phyloP scores from a whole-genome alignment of 2,329 filamentous ascomycete genomes.

The Aspergillus fumigatiaffinis region DNA sequence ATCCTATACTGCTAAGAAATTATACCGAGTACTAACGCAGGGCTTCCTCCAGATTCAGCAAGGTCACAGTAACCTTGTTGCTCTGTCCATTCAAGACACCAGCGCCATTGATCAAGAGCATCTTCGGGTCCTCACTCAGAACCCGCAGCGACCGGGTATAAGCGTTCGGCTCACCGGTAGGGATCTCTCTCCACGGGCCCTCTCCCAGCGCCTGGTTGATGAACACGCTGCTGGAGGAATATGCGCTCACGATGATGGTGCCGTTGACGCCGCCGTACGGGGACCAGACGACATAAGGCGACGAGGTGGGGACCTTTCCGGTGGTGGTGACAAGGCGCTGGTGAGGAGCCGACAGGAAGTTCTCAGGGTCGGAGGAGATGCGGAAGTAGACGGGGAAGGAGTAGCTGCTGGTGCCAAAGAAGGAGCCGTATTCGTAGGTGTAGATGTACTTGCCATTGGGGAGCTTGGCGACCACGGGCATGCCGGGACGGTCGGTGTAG shows the following conservation, averaged over 20 bases:
- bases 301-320: constrained; percentile 41
- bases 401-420: constrained; percentile 28
- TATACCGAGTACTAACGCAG: no score
- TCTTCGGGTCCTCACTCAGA: constrained; percentile 31
- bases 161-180: constrained; percentile 36
- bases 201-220: constrained; percentile 46
- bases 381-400: constrained; percentile 53
- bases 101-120: constrained; percentile 16
- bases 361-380: constrained; percentile 44
- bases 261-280: constrained; percentile 45
- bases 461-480: constrained; percentile 59
- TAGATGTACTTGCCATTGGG: constrained; percentile 60
- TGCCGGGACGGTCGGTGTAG: constrained; percentile 63
- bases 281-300: constrained; percentile 53
- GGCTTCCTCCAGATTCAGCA: constrained; percentile 15
- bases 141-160: constrained; percentile 49
- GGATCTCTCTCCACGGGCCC: constrained; percentile 45
- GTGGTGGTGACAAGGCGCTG: constrained; percentile 43
- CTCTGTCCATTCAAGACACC: constrained; percentile 12
- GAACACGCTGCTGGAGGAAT: constrained; percentile 31
- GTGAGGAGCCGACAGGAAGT: constrained; percentile 42
- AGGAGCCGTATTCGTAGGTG: constrained; percentile 58
- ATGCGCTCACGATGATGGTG: constrained; percentile 45
- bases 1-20: background rate
- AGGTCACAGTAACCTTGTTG: constrained; percentile 18